Evolutionary conservation across 2,329 filamentous ascomycete genomes (phyloP).

Genomic region (Ceratocystis ficicola): DNA sequence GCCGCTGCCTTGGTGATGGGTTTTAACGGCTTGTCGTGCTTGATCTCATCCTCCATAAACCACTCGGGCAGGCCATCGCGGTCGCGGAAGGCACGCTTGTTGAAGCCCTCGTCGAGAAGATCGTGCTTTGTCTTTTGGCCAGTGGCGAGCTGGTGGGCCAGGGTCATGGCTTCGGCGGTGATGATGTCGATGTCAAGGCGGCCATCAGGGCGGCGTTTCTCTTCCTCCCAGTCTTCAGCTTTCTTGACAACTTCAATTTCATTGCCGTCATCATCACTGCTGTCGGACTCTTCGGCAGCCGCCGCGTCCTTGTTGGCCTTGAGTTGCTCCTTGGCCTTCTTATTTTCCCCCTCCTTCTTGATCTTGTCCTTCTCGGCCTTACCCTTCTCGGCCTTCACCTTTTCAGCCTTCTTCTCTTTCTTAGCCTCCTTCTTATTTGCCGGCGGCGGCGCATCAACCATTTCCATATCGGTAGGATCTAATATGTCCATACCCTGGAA

Average conservation of each 20-base stretch:
- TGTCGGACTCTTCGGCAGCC: constrained; percentile 22
- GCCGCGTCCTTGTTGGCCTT: constrained; percentile 1
- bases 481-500: constrained; percentile 60
- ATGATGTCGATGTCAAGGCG: constrained; percentile 87
- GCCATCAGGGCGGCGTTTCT: constrained; percentile 51
- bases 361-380: constrained; percentile 19
- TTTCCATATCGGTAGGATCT: constrained; percentile 35
- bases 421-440: constrained; percentile 26
- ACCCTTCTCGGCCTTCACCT: constrained; percentile 29
- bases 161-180: constrained; percentile 97
- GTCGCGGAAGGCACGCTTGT: constrained; percentile 83
- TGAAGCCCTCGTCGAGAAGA: constrained; percentile 82
- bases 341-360: constrained; percentile 14
- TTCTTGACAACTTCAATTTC: constrained; percentile 55
- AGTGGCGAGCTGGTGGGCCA: constrained; percentile 82
- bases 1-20: constrained; percentile 89
- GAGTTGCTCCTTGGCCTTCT: constrained; percentile 5
- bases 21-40: constrained; percentile 70
- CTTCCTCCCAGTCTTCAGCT: constrained; percentile 54
- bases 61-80: constrained; percentile 87
- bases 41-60: constrained; percentile 87
- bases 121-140: constrained; percentile 70
- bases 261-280: constrained; percentile 36
- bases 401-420: constrained; percentile 24
- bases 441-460: constrained; percentile 27